Conservation (phyloP, 108 stramenopile species). For the Parietichytrium sp. region DNA sequence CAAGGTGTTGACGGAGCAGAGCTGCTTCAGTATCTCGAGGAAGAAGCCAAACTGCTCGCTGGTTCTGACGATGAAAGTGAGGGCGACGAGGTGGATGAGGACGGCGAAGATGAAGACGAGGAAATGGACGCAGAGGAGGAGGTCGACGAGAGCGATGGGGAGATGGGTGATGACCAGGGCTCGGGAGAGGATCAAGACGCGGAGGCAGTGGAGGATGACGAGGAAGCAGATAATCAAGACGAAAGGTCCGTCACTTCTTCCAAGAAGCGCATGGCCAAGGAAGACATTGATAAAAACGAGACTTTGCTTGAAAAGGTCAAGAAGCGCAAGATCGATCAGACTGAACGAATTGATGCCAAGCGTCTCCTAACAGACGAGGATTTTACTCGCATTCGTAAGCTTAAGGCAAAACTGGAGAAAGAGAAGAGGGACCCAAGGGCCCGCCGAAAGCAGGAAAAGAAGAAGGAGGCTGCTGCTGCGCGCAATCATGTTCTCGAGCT, state of each 20-base stretch:
- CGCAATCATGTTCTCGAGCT: background rate
- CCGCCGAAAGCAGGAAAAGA: background rate
- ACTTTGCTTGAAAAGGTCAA: slow-evolving; percentile 8
- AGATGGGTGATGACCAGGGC: slow-evolving; percentile 53
- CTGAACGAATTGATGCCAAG: slow-evolving; percentile 72
- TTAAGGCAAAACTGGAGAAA: slow-evolving; percentile 75
- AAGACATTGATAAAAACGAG: slow-evolving; percentile 43
- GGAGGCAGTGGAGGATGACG: slow-evolving; percentile 61
- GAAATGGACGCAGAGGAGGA: slow-evolving; percentile 56
- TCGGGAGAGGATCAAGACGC: slow-evolving; percentile 54
- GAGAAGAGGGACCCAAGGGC: slow-evolving; percentile 72
- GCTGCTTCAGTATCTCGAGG: slow-evolving; percentile 78
- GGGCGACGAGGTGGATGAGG: slow-evolving; percentile 57
- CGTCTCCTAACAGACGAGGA: slow-evolving; percentile 78
- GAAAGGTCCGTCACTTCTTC: slow-evolving; percentile 59
- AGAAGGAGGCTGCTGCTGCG: background rate
- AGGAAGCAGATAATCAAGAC: slow-evolving; percentile 57
- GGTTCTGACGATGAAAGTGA: slow-evolving; percentile 45
- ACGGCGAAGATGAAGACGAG: slow-evolving; percentile 59
- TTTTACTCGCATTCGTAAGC: slow-evolving; percentile 80
- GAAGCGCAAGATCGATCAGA: slow-evolving; percentile 60
- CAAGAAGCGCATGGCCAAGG: no score
- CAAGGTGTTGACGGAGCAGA: slow-evolving; percentile 90
- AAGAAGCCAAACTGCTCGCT: slow-evolving; percentile 48
- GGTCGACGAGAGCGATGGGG: slow-evolving; percentile 54